Conservation (phyloP, 805 yeast genomes). For the Pichia rugopelliculosa region DNA sequence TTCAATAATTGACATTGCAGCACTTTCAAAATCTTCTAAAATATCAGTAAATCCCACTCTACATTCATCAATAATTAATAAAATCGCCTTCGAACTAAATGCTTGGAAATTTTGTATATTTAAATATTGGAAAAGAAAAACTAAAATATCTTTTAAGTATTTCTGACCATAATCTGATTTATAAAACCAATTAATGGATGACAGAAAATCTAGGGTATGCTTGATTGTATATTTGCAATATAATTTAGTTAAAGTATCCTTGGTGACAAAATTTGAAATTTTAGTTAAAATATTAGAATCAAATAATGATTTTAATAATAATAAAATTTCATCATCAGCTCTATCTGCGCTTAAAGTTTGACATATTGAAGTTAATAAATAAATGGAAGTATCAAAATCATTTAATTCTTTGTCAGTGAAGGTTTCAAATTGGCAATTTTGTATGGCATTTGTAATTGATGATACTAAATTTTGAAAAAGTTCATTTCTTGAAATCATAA, state of each 20-base stretch:
- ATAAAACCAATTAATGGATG: conserved; percentile 56
- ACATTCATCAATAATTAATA: conserved; percentile 51
- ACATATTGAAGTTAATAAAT: conserved; percentile 38
- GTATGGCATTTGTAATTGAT: conserved; percentile 27
- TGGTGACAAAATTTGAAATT: conserved; percentile 45
- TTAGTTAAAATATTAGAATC: neutral
- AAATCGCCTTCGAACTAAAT: conserved; percentile 48
- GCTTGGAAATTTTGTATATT: conserved; percentile 10
- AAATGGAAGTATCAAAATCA: conserved; percentile 60
- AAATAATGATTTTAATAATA: neutral
- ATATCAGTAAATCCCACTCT: conserved; percentile 34
- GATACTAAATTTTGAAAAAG: conserved; percentile 39
- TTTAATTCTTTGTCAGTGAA: neutral
- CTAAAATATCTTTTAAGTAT: conserved; percentile 45
- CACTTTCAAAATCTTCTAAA: conserved; percentile 41
- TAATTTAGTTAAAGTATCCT: conserved; percentile 23
- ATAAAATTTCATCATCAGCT: neutral
- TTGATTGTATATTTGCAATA: conserved; percentile 30
- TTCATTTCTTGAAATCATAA: conserved; percentile 52
- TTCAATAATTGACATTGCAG: conserved; percentile 41
- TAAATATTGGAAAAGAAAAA: conserved; percentile 33
- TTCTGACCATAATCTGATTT: conserved; percentile 35
- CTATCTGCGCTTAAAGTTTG: neutral
- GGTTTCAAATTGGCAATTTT: conserved; percentile 1
- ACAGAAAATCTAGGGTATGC: conserved; percentile 50